Percentiles rank a stretch among this genome's conserved stretches.
Conservation (phyloP, 2,329 filamentous ascomycete species). For the Fonsecaea pugnacius region DNA sequence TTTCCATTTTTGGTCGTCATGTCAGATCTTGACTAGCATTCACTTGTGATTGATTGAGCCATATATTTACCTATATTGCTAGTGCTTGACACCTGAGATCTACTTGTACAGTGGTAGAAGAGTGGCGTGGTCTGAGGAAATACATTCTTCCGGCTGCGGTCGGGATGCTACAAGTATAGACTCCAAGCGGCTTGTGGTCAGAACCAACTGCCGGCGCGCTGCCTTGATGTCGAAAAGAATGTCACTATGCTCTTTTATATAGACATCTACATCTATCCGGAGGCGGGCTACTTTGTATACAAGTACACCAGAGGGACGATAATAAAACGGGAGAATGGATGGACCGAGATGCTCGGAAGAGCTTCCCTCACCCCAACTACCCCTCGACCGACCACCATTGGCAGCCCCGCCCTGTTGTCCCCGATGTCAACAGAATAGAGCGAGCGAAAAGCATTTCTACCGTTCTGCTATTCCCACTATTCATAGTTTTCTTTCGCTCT, state of each 20-base stretch:
- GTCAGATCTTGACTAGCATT: not conserved
- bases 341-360: slow-evolving; percentile 24
- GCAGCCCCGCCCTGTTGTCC: slow-evolving; percentile 20
- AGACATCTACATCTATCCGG: not conserved
- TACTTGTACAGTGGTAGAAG: not conserved
- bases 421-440: slow-evolving; percentile 31
- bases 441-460: not conserved
- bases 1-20: not conserved
- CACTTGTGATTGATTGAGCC: not conserved
- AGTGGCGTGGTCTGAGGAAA: not conserved
- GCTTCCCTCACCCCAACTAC: slow-evolving; percentile 17
- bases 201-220: not conserved
- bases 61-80: not conserved
- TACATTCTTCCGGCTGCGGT: not conserved
- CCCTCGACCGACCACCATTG: slow-evolving; percentile 21
- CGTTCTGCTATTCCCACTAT: not conserved
- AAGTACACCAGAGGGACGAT: slow-evolving; percentile 6
- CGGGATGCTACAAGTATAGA: not conserved
- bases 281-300: not conserved
- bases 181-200: not conserved
- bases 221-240: not conserved
- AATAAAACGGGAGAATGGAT: slow-evolving; percentile 18
- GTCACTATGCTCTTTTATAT: not conserved
- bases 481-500: slow-evolving; percentile 1
- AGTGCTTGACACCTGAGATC: not conserved